These are phyloP conservation scores for Plasmodium vivax DNA, from an alignment of 169 alveolate species.

Conservation along the genomic window DNA sequence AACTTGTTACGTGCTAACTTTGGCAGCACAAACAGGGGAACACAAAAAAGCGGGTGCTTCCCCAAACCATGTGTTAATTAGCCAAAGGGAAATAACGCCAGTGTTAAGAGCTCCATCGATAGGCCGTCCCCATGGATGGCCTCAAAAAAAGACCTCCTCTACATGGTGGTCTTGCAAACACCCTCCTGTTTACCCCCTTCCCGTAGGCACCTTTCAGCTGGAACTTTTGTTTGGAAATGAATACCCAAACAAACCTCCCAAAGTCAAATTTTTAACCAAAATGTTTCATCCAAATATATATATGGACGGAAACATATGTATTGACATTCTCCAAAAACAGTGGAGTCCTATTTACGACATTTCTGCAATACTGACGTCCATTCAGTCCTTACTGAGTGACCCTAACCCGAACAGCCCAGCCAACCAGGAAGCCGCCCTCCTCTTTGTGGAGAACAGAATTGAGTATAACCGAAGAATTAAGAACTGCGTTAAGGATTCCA, in stretches of 20 bases:
- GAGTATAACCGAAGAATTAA: constrained; percentile 93
- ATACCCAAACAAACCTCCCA: constrained; percentile 94
- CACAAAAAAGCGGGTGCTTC: constrained; percentile 79
- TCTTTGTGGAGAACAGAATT: constrained; percentile 92
- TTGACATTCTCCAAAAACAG: constrained; percentile 94
- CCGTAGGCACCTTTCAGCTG: constrained; percentile 92
- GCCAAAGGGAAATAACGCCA: constrained; percentile 90
- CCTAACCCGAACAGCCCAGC: constrained; percentile 99
- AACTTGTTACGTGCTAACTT: not conserved
- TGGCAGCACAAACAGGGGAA: not conserved
- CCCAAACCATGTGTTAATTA: constrained; percentile 87
- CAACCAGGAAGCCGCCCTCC: constrained; percentile 96
- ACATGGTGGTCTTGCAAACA: not conserved
- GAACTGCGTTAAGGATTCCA: constrained; percentile 90
- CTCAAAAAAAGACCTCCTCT: not conserved
- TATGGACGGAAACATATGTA: constrained; percentile 95
- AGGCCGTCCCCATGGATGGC: constrained; percentile 41
- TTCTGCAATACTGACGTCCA: constrained; percentile 95
- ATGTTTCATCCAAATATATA: constrained; percentile 95
- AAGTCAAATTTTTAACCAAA: constrained; percentile 88
- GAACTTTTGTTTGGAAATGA: constrained; percentile 92
- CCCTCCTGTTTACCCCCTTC: constrained; percentile 87
- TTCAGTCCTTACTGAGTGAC: constrained; percentile 96
- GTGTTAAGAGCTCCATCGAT: constrained; percentile 87
- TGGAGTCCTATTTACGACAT: constrained; percentile 99